phyloP scores from a whole-genome alignment of 2,329 filamentous ascomycete genomes.

The Helotiales sp. region DNA sequence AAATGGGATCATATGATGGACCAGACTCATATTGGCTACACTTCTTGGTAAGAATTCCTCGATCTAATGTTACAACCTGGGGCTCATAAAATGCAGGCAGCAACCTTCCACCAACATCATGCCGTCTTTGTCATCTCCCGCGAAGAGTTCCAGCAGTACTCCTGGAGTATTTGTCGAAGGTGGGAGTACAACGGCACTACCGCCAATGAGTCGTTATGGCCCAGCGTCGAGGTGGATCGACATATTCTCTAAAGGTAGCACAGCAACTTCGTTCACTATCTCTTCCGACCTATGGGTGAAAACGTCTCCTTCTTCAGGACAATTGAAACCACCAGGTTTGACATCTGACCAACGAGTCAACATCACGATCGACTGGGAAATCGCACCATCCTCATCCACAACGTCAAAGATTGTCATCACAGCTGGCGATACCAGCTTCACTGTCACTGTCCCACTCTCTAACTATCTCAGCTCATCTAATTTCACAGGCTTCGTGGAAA shows the following conservation, averaged over 20 bases:
- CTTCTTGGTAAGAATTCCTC: slow-evolving; percentile 8
- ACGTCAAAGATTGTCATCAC: slow-evolving; percentile 11
- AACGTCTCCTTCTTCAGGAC: slow-evolving; percentile 8
- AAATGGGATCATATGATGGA: slow-evolving; percentile 26
- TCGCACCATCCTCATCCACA: slow-evolving; percentile 2
- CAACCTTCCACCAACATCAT: slow-evolving; percentile 18
- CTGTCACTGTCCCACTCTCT: slow-evolving; percentile 9
- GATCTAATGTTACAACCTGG: background rate
- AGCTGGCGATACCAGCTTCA: slow-evolving; percentile 7
- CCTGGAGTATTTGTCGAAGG: slow-evolving; percentile 18
- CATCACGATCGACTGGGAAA: slow-evolving; percentile 14
- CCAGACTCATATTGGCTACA: slow-evolving; percentile 21
- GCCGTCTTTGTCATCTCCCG: slow-evolving; percentile 8
- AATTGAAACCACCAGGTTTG: slow-evolving; percentile 8
- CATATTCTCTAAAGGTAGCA: slow-evolving; percentile 15
- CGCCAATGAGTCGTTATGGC: slow-evolving; percentile 12
- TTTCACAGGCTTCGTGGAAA: slow-evolving; percentile 15
- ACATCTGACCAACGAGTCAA: slow-evolving; percentile 18
- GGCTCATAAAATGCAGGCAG: slow-evolving; percentile 8
- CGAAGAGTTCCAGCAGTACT: background rate
- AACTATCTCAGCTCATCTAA: slow-evolving; percentile 2
- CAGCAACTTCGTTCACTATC: slow-evolving; percentile 7
- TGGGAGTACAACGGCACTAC: slow-evolving; percentile 13
- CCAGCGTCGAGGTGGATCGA: slow-evolving; percentile 15
- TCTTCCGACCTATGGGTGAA: slow-evolving; percentile 15